Evolutionary conservation across 2,329 filamentous ascomycete genomes (phyloP).

Genomic region (Colletotrichum trifolii): DNA sequence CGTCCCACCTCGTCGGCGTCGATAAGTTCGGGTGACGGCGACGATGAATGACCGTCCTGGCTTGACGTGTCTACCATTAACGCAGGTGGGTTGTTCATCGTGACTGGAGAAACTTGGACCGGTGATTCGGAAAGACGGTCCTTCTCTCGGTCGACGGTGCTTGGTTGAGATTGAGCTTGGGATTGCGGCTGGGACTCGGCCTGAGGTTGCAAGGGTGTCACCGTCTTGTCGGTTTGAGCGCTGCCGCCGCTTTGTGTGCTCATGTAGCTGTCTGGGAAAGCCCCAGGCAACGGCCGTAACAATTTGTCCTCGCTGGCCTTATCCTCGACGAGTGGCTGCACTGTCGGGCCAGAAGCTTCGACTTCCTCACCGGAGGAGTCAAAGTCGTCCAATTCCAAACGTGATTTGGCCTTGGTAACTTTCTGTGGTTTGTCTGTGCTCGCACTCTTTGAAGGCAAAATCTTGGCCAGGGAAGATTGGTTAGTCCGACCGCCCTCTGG

Average conservation of each 20-base stretch:
- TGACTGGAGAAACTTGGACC: constrained; percentile 70
- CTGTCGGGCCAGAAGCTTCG: constrained; percentile 42
- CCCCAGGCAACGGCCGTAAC: constrained; percentile 50
- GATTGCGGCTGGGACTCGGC: not conserved
- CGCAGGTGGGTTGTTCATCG: constrained; percentile 67
- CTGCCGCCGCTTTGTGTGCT: constrained; percentile 45
- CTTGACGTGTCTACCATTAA: constrained; percentile 78
- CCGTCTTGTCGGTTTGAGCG: constrained; percentile 47
- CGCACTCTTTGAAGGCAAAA: constrained; percentile 52
- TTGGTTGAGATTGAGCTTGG: constrained; percentile 12
- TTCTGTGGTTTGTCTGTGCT: constrained; percentile 65
- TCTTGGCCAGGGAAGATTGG: constrained; percentile 55
- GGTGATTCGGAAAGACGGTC: constrained; percentile 75
- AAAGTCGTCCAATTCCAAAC: constrained; percentile 77
- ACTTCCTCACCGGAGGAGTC: constrained; percentile 66
- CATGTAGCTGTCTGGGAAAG: constrained; percentile 55
- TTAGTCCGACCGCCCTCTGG: constrained; percentile 49
- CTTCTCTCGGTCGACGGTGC: constrained; percentile 20
- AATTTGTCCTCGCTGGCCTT: constrained; percentile 35
- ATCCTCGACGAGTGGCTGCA: constrained; percentile 42
- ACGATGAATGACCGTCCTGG: constrained; percentile 73
- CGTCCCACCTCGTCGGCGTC: constrained; percentile 56
- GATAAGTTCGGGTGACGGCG: constrained; percentile 71
- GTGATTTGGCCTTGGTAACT: constrained; percentile 65
- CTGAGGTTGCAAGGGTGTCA: constrained; percentile 38